Percentiles rank a stretch among this genome's conserved stretches.
Conservation (phyloP, 2,329 filamentous ascomycete genomes). For the Fusarium udum region DNA sequence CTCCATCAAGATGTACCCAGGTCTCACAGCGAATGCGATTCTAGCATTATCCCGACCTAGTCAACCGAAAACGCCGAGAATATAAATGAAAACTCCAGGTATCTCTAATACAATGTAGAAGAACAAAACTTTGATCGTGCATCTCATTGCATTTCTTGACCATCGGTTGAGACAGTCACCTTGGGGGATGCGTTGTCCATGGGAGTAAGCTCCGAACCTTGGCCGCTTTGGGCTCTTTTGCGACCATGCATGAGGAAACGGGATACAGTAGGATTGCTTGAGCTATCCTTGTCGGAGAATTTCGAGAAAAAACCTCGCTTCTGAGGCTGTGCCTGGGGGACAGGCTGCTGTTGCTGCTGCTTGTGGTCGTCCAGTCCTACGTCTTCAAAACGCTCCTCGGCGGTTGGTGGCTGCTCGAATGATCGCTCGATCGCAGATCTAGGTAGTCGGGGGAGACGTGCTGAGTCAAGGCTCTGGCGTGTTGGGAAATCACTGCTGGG, state of each 20-base stretch:
- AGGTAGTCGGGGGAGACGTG: slow-evolving; percentile 69
- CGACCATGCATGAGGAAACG: slow-evolving; percentile 75
- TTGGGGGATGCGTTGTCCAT: slow-evolving; percentile 59
- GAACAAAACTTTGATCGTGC: slow-evolving; percentile 12
- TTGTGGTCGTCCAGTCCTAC: slow-evolving; percentile 85
- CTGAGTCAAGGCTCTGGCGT: slow-evolving; percentile 84
- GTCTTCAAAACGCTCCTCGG: slow-evolving; percentile 88
- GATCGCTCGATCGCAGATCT: slow-evolving; percentile 68
- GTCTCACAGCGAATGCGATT: slow-evolving; percentile 39
- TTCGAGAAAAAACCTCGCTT: slow-evolving; percentile 79
- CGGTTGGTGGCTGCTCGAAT: slow-evolving; percentile 70
- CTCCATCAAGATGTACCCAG: slow-evolving; percentile 27
- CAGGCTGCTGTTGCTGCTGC: slow-evolving; percentile 35
- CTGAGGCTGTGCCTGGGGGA: slow-evolving; percentile 43
- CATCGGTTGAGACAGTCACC: slow-evolving; percentile 41
- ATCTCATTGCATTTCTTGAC: slow-evolving; percentile 41
- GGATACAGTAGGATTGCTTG: slow-evolving; percentile 55
- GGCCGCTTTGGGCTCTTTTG: slow-evolving; percentile 72
- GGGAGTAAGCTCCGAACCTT: slow-evolving; percentile 74
- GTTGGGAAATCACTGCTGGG: slow-evolving; percentile 66
- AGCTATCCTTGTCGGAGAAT: slow-evolving; percentile 67
- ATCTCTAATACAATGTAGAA: slow-evolving; percentile 44
- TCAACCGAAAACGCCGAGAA: slow-evolving; percentile 41
- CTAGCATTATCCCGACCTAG: slow-evolving; percentile 34
- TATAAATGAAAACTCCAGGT: slow-evolving; percentile 36